These are phyloP conservation scores for Tranzscheliella williamsii DNA, from an alignment of 1,284 basidiomycete species.

Conservation along the genomic window DNA sequence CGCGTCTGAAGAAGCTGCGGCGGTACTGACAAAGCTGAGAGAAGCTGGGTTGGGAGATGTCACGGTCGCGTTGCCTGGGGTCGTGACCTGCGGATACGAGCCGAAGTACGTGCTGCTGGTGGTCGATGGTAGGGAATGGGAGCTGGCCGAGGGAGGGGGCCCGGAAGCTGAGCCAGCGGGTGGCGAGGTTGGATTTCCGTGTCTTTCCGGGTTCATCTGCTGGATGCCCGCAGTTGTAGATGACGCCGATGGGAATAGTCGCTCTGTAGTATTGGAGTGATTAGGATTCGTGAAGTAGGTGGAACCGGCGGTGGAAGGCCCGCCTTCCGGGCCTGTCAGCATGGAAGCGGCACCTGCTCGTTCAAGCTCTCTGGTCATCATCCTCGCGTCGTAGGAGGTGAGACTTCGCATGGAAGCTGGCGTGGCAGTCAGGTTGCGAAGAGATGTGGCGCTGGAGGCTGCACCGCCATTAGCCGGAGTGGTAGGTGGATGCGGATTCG, in stretches of 20 bases:
- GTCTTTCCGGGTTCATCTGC: too few species aligned
- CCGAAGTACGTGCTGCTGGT: constrained; percentile 3
- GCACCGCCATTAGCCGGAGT: constrained; percentile 3
- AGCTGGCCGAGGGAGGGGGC: too few species aligned
- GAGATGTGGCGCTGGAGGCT: background rate
- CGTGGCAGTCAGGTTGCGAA: constrained; percentile 3
- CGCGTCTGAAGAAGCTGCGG: constrained; percentile 31
- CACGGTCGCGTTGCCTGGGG: constrained; percentile 1
- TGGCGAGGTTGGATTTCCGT: too few species aligned
- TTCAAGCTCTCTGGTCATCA: constrained; percentile 43
- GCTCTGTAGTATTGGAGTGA: too few species aligned
- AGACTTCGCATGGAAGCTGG: constrained; percentile 27
- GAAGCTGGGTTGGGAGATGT: constrained; percentile 9
- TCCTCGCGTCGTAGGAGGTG: constrained; percentile 20
- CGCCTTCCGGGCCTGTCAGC: constrained; percentile 27
- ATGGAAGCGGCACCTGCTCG: constrained; percentile 29
- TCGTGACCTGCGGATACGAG: background rate
- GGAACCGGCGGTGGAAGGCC: background rate
- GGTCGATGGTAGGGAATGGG: too few species aligned
- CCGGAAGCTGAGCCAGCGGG: too few species aligned
- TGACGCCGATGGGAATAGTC: too few species aligned
- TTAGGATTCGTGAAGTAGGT: too few species aligned
- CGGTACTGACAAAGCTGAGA: background rate
- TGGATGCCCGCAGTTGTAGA: too few species aligned
- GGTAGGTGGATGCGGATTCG: constrained; percentile 16